Evolutionary conservation across 768 basidiomycete species (phyloP), one percentile per base, ranked within the genome.

Genomic region (Paxillus involutus): DNA sequence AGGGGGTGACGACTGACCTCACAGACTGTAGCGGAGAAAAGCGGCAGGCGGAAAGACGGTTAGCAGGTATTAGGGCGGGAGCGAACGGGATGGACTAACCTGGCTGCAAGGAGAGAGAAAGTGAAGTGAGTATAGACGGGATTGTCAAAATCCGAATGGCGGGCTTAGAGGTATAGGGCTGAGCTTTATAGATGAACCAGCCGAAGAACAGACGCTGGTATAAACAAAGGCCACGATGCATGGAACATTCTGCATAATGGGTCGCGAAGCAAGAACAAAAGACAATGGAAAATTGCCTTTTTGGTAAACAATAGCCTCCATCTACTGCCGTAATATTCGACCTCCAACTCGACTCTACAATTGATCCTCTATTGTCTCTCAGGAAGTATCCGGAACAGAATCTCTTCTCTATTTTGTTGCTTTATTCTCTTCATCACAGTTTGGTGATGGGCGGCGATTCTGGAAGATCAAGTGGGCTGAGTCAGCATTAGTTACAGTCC

Each of bases 101-200:
- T 72, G 60, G 69, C 69, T 70, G 69, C 44, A 57, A 44, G 40
- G 44, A 49, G 33, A 48, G 33, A 47, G 48, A 39, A 61, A 56
- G 35, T 3, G 52, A n/a, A 29, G 16, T 7, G 41, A 37, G 26
- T 29, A 47, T 33, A 52, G 47, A 60, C 65, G 55, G 69, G 69
- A 72, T 70, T 72, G 58, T 71, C 71, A 71, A 72, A 70, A 70
- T 70, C 69, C 71, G 49, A 65, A 61, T 63, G 64, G 41, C 43
- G 49, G 24, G 44, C 6, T 17, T 14, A 32, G 53, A 26, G 19
- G 46, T 29, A 36, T 19, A 36, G 35, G 46, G 16, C 17, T 45
- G 53, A 55, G 16, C 44, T 72, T 70, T 70, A 70, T 70, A 72
- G 35, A 36, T 44, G 24, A 19, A 21, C 51, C 24, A 39, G 47